Evolutionary conservation across 108 stramenopile species (phyloP).

Genomic region (Nitzschia palea): DNA sequence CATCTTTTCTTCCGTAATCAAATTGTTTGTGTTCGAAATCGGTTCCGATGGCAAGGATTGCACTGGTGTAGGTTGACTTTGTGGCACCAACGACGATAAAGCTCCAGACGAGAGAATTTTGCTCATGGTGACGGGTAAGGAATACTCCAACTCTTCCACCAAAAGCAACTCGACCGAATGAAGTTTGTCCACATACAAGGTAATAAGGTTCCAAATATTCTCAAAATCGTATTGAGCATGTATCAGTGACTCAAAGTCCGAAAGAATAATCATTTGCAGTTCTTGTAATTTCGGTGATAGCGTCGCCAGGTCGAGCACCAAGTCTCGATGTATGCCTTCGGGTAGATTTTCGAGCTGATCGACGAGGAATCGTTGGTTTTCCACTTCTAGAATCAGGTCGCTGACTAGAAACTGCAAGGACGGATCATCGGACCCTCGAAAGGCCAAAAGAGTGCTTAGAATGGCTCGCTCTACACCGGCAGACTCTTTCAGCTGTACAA

Average conservation of each 20-base stretch:
- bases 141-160: constrained; percentile 57
- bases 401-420: constrained; percentile 42
- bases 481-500: constrained; percentile 70
- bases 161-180: constrained; percentile 67
- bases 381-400: constrained; percentile 68
- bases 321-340: constrained; percentile 29
- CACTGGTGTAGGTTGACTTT: background rate
- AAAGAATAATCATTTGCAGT: constrained; percentile 27
- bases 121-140: background rate
- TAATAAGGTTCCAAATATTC: constrained; percentile 61
- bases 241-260: constrained; percentile 26
- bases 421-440: constrained; percentile 14
- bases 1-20: background rate
- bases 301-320: constrained; percentile 36
- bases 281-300: constrained; percentile 23
- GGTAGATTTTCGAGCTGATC: constrained; percentile 41
- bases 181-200: constrained; percentile 69
- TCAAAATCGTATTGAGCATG: constrained; percentile 42
- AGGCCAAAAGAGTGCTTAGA: constrained; percentile 48
- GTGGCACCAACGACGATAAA: background rate
- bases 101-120: constrained; percentile 4
- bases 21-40: background rate
- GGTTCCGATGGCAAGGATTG: background rate
- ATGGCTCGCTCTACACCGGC: constrained; percentile 67
- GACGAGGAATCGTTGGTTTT: constrained; percentile 63